Evolutionary conservation across 495 filamentous ascomycete species (phyloP).

Genomic region (Melanomma pulvis-pyrius): DNA sequence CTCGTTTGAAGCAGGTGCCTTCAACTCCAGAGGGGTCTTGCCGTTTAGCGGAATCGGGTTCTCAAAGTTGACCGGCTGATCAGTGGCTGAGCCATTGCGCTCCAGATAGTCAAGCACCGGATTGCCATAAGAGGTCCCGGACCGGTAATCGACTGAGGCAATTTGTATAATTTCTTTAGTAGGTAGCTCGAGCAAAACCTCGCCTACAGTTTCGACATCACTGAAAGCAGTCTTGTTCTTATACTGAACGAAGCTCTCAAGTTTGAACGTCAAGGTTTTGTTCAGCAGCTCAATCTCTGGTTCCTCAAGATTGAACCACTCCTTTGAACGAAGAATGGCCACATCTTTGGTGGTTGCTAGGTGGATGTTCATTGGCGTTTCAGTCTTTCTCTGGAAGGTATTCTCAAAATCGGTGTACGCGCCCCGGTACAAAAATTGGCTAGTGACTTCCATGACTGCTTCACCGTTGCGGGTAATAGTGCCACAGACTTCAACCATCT

Average conservation of each 20-base stretch:
- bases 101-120: conserved; percentile 95
- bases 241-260: conserved; percentile 86
- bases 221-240: conserved; percentile 94
- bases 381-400: conserved; percentile 95
- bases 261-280: conserved; percentile 94
- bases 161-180: conserved; percentile 97
- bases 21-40: conserved; percentile 81
- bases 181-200: conserved; percentile 92
- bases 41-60: conserved; percentile 94
- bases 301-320: conserved; percentile 90
- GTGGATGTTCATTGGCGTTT: conserved; percentile 93
- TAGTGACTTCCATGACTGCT: conserved; percentile 97
- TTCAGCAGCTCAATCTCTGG: conserved; percentile 80
- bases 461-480: conserved; percentile 85
- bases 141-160: conserved; percentile 90
- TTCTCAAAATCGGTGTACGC: conserved; percentile 92
- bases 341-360: conserved; percentile 85
- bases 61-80: conserved; percentile 96
- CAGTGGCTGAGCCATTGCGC: conserved; percentile 87
- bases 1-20: conserved; percentile 95
- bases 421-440: conserved; percentile 95
- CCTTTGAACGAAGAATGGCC: conserved; percentile 89
- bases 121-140: conserved; percentile 88
- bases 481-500: conserved; percentile 99
- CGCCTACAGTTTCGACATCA: conserved; percentile 86